phyloP scores from a whole-genome alignment of 1,284 basidiomycete species.

The Mycosarcoma maydis region DNA sequence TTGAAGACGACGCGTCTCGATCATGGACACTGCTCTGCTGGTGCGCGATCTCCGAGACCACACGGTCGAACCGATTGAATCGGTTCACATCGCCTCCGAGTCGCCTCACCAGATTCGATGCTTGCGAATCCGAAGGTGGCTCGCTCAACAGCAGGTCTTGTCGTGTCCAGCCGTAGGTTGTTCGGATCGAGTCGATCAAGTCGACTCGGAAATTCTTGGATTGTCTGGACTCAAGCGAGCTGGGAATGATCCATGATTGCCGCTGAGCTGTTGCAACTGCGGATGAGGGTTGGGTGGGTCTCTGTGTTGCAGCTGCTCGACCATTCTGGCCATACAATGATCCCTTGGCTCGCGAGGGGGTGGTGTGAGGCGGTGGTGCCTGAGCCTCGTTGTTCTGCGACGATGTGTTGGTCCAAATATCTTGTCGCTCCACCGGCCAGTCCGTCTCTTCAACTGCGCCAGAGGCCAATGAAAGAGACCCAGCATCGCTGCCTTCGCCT shows the following conservation, averaged over 20 bases:
- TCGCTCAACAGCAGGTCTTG: slow-evolving; percentile 26
- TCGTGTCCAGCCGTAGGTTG: slow-evolving; percentile 34
- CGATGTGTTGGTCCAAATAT: slow-evolving; percentile 52
- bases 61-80: not conserved
- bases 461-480: not conserved
- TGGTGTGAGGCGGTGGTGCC: slow-evolving; percentile 20
- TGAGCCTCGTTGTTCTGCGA: slow-evolving; percentile 32
- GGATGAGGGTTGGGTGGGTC: not conserved
- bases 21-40: not conserved
- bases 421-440: slow-evolving; percentile 54
- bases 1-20: not conserved
- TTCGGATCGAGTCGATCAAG: slow-evolving; percentile 32
- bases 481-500: not conserved
- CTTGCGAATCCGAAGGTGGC: not conserved
- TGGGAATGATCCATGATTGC: slow-evolving; percentile 14
- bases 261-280: not conserved
- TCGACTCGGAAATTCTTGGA: slow-evolving; percentile 31
- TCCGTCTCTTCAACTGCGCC: slow-evolving; percentile 2
- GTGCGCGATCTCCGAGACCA: not conserved
- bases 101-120: not conserved
- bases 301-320: not conserved
- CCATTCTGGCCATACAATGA: not conserved
- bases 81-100: slow-evolving; percentile 1
- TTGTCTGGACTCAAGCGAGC: slow-evolving; percentile 8
- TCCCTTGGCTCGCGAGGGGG: not conserved